Conservation (phyloP, 2,329 filamentous ascomycete species). For the Plenodomus lindquistii region DNA sequence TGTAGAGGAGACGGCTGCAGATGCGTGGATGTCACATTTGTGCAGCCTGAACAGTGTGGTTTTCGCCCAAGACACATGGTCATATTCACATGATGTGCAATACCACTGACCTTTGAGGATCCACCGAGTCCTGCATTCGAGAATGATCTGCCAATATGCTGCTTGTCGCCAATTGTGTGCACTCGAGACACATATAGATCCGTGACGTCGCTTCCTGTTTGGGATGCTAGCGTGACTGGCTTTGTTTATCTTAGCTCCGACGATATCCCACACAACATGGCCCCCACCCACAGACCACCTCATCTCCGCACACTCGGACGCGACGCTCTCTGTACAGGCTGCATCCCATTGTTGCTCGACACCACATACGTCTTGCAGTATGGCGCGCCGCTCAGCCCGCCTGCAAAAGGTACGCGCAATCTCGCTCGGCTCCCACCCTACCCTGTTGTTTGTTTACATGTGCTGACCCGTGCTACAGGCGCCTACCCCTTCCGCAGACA, state of each 20-base stretch:
- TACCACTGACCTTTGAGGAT: no score
- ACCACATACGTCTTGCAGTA: slow-evolving; percentile 16
- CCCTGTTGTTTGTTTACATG: slow-evolving; percentile 31
- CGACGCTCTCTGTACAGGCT: slow-evolving; percentile 3
- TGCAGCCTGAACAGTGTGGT: no score
- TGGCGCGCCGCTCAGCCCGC: slow-evolving; percentile 44
- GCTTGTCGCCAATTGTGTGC: no score
- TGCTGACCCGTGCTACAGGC: slow-evolving; percentile 30
- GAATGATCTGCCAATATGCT: no score
- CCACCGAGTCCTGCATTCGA: no score
- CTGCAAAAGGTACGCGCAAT: slow-evolving; percentile 39
- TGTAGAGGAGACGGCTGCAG: no score
- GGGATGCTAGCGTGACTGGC: slow-evolving; percentile 13
- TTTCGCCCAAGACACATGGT: no score
- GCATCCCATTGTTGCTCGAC: slow-evolving; percentile 11
- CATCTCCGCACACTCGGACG: slow-evolving; percentile 16
- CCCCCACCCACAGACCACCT: slow-evolving; percentile 30
- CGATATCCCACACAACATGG: slow-evolving; percentile 11
- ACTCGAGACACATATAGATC: neutral
- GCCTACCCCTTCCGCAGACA: slow-evolving; percentile 28
- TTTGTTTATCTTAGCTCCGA: slow-evolving; percentile 24
- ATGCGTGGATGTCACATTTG: no score
- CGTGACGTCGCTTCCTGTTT: slow-evolving; percentile 15
- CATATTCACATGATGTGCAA: no score
- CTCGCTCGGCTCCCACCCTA: slow-evolving; percentile 1